Evolutionary conservation across 2,329 filamentous ascomycete genomes (phyloP), one percentile per base, ranked within the genome.

Genomic region (Trichoderma sp.): DNA sequence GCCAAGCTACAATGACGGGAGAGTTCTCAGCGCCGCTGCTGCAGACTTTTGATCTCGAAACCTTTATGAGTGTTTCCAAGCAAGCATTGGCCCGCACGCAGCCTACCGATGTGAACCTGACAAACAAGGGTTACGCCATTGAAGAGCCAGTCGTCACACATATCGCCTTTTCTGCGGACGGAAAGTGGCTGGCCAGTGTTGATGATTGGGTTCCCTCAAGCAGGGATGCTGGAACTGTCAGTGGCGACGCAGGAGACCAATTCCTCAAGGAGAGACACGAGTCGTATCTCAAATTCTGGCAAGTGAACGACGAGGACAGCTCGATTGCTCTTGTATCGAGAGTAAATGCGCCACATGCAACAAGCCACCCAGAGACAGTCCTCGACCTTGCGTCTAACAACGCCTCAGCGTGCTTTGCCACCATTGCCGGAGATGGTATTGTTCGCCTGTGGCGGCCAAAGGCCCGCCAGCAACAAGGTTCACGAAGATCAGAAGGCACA

Each of bases 1-100:
- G 88, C 70, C 85, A 88, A 74, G 83, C 86, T 4, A 83, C 84
- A 76, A 74, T 88, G 81, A 75, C 89, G 79, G 79, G 80, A 68
- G 79, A 83, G 66, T 81, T 82, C 35, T 88, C 84, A 33, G 85
- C 82, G 77, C 89, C 82, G 78, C 86, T 81, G 72, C 82, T 99
- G 40, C 96, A 99, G 79, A 92, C 92, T 0, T 94, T 96, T 75
- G 93, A 98, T 78, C 84, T 97, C n/a, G 87, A 89, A 40, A 88
- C 90, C 2, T 90, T 92, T 73, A 89, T 89, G 68, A 92, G 94
- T 72, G 80, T 97, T 47, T 89, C 88, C n/a, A 92, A 92, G 71
- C 96, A 99, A 83, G 93, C 96, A 6, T 83, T 99, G 72, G 91
- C 94, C 7, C 88, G 96, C 63, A 97, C 95, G 58, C 95, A 96